Conservation (phyloP, 257 asterid species). For the Buddleja alternifolia region DNA sequence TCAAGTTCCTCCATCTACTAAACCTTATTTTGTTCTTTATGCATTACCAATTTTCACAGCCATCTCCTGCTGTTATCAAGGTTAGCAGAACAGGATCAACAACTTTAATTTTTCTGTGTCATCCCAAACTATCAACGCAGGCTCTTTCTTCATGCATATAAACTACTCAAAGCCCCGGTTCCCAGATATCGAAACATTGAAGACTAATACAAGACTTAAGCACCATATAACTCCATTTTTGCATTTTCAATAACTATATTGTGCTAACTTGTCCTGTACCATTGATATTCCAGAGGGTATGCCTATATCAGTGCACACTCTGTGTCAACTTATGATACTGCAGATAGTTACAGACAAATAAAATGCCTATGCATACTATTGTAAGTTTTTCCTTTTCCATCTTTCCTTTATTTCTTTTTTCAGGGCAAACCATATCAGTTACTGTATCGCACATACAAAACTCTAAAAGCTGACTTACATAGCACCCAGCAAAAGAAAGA, state of each 20-base stretch:
- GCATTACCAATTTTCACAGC: neutral
- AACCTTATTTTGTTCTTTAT: too few species aligned
- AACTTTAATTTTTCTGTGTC: neutral
- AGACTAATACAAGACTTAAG: neutral
- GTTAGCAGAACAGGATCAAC: neutral
- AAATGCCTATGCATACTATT: neutral
- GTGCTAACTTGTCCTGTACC: neutral
- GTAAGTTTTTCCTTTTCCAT: neutral
- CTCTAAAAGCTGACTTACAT: neutral
- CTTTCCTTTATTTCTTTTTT: neutral
- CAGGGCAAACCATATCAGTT: neutral
- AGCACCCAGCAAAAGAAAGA: neutral
- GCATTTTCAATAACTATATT: neutral
- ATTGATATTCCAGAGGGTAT: neutral
- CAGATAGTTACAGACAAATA: neutral
- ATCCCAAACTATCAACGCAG: conserved; percentile 4
- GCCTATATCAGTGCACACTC: neutral
- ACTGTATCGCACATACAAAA: neutral
- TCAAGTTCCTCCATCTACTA: neutral
- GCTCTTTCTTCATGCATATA: neutral
- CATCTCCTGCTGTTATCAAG: neutral
- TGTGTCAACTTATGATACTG: neutral
- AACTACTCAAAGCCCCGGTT: neutral
- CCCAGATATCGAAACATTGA: neutral
- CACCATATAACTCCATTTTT: neutral